These are phyloP conservation scores for Peribolospora baueri DNA, from an alignment of 768 basidiomycete species.

Conservation along the genomic window DNA sequence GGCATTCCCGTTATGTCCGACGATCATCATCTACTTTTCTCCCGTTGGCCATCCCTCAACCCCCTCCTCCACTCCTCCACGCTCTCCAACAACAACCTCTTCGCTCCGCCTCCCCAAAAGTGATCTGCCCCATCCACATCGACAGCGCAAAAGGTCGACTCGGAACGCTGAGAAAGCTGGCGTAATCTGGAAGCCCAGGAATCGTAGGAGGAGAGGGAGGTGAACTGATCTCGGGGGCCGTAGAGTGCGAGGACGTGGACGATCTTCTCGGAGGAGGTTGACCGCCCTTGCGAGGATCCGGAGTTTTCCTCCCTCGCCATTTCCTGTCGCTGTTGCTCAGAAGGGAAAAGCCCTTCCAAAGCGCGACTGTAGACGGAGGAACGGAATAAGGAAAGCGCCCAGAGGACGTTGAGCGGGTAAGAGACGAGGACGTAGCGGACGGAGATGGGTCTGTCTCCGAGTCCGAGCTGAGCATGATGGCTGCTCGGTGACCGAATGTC, in stretches of 20 bases:
- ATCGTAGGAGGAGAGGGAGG: not conserved
- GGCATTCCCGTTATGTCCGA: conserved; percentile 15
- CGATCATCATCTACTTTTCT: too few species aligned
- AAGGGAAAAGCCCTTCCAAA: not conserved
- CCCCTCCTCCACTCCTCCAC: not conserved
- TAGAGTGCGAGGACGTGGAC: conserved; percentile 1
- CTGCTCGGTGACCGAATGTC: too few species aligned
- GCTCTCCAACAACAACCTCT: not conserved
- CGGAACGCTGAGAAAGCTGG: not conserved
- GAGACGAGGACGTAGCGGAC: conserved; percentile 10
- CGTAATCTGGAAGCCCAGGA: conserved; percentile 2
- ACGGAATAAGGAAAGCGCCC: conserved; percentile 9
- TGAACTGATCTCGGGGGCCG: conserved; percentile 11
- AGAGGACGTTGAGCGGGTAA: conserved; percentile 13
- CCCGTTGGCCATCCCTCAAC: not conserved
- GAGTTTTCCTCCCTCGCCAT: not conserved
- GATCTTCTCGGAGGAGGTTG: too few species aligned
- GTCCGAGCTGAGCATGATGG: too few species aligned
- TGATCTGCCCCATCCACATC: conserved; percentile 12
- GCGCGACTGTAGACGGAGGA: not conserved
- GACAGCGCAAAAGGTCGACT: not conserved
- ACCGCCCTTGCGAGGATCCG: too few species aligned
- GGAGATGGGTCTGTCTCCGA: not conserved
- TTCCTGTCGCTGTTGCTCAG: not conserved
- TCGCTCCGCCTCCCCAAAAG: conserved; percentile 5